Conservation (phyloP, 495 filamentous ascomycete species). For the Aspergillus homomorphus region DNA sequence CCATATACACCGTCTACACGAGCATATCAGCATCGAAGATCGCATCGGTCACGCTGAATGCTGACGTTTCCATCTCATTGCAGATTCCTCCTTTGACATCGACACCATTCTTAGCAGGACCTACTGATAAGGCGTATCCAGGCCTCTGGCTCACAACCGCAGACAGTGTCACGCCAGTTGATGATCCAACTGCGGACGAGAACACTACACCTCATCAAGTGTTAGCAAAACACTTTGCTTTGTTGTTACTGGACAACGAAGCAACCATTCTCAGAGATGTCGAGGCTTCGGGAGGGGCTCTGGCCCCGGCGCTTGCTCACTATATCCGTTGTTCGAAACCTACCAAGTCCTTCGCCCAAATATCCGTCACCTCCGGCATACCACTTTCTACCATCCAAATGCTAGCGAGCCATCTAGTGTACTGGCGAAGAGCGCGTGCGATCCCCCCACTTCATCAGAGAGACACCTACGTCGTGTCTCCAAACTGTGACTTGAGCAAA, state of each 20-base stretch:
- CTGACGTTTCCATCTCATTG: constrained; percentile 65
- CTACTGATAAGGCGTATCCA: constrained; percentile 59
- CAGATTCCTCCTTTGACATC: constrained; percentile 83
- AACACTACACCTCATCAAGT: constrained; percentile 51
- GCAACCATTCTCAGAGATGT: constrained; percentile 80
- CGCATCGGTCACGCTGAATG: constrained; percentile 63
- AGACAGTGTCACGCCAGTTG: constrained; percentile 62
- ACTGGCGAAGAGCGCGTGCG: constrained; percentile 87
- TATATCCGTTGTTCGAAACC: constrained; percentile 83
- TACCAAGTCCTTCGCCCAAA: constrained; percentile 79
- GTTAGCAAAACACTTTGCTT: constrained; percentile 77
- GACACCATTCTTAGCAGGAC: constrained; percentile 65
- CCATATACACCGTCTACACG: constrained; percentile 75
- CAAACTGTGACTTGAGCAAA: constrained; percentile 78
- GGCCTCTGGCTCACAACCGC: constrained; percentile 86
- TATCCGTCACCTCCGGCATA: constrained; percentile 68
- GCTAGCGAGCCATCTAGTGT: constrained; percentile 86
- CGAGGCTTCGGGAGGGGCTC: constrained; percentile 68
- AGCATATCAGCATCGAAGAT: constrained; percentile 81
- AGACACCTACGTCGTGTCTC: constrained; percentile 90
- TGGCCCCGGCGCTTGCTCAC: constrained; percentile 69
- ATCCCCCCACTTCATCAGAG: constrained; percentile 87
- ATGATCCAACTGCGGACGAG: constrained; percentile 58
- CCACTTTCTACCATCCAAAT: constrained; percentile 75
- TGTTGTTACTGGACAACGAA: constrained; percentile 81